Conservation (phyloP, 371 early-diverging fungal genomes). For the Mortierella sp. region DNA sequence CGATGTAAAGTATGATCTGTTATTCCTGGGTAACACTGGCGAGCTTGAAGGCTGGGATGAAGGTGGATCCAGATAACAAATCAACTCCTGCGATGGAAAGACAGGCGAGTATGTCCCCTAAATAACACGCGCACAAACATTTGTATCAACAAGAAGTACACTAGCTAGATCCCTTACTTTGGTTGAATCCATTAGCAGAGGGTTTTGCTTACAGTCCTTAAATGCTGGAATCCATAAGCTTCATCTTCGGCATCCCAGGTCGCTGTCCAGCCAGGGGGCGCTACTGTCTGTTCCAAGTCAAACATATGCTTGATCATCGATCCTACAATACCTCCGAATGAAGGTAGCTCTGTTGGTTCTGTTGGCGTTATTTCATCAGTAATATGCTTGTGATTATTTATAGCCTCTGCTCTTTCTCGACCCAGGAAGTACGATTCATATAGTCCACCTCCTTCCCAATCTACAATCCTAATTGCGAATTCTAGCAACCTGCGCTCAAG, state of each 20-base stretch:
- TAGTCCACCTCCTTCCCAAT: conserved; percentile 47
- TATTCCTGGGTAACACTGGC: conserved; percentile 7
- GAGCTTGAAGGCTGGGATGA: conserved; percentile 2
- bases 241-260: conserved; percentile 44
- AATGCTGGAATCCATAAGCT: conserved; percentile 48
- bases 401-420: conserved; percentile 14
- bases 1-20: conserved; percentile 7
- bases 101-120: conserved; percentile 47
- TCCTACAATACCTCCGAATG: conserved; percentile 41
- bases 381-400: neutral
- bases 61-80: conserved; percentile 26
- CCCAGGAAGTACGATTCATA: conserved; percentile 37
- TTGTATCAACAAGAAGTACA: neutral
- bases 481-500: conserved; percentile 38
- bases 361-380: neutral
- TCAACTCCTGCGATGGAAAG: conserved; percentile 34
- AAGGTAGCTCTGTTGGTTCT: neutral
- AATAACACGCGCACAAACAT: neutral
- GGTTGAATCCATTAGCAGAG: neutral
- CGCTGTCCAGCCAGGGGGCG: conserved; percentile 34
- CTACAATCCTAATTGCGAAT: conserved; percentile 37
- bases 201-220: conserved; percentile 23
- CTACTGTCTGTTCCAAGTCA: conserved; percentile 30
- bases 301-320: conserved; percentile 36
- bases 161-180: neutral